Percentiles rank a stretch among this genome's conserved stretches.
These are phyloP conservation scores for Penicillium odoratum DNA, from an alignment of 495 filamentous ascomycete genomes.

Conservation along the genomic window DNA sequence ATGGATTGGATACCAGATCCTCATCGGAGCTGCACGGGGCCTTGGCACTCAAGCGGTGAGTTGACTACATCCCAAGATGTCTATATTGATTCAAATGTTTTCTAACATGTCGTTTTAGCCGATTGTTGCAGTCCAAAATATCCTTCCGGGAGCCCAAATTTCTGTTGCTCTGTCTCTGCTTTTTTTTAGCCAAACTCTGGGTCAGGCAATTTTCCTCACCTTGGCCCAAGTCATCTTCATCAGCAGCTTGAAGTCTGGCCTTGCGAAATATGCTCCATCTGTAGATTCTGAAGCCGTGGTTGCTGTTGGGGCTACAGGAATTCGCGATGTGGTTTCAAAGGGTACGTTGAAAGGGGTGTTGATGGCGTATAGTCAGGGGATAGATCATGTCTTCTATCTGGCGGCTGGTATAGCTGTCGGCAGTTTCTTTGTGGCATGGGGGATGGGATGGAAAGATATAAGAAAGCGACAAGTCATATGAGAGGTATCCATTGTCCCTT, in stretches of 20 bases:
- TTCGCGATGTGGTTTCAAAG: constrained; percentile 33
- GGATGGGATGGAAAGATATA: constrained; percentile 56
- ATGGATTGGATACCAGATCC: constrained; percentile 59
- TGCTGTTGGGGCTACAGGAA: constrained; percentile 42
- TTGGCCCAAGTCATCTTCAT: constrained; percentile 49
- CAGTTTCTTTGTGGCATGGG: constrained; percentile 37
- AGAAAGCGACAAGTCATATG: constrained; percentile 27
- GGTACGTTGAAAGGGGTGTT: constrained; percentile 34
- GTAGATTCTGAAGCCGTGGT: constrained; percentile 37
- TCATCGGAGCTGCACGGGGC: constrained; percentile 55
- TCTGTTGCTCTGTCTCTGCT: constrained; percentile 51
- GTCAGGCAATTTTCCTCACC: constrained; percentile 48
- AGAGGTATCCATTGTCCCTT: too few species aligned
- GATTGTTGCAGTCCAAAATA: constrained; percentile 55
- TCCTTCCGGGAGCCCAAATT: constrained; percentile 41
- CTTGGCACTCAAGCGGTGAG: constrained; percentile 45
- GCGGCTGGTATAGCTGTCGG: constrained; percentile 26
- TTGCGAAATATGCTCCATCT: constrained; percentile 36
- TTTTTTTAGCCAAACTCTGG: constrained; percentile 51
- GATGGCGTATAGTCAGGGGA: constrained; percentile 39
- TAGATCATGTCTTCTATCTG: constrained; percentile 44
- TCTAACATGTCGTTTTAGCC: constrained; percentile 23
- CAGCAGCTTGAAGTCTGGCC: constrained; percentile 37
- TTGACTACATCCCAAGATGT: not conserved
- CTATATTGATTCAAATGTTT: not conserved